Conservation (phyloP, 768 basidiomycete species). For the Phylloporus rhodoxanthus region DNA sequence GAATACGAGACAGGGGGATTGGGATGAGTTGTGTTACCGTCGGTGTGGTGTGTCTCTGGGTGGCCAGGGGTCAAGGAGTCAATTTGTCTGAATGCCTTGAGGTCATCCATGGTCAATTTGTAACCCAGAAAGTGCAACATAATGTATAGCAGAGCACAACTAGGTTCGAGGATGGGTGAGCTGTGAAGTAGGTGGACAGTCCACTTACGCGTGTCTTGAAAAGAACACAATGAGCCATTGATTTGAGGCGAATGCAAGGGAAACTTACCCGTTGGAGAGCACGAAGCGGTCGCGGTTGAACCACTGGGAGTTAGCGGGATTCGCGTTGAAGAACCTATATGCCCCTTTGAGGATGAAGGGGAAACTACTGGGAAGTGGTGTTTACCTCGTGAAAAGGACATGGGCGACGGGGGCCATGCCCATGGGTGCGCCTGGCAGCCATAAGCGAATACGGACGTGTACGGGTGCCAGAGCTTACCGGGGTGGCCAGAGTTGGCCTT, state of each 20-base stretch:
- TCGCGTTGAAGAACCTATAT: slow-evolving; percentile 75
- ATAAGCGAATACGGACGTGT: slow-evolving; percentile 5
- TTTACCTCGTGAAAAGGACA: slow-evolving; percentile 69
- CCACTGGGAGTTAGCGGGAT: slow-evolving; percentile 88
- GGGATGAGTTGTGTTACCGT: slow-evolving; percentile 35
- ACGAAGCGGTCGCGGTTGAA: slow-evolving; percentile 97
- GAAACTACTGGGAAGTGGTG: not conserved
- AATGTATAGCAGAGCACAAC: slow-evolving; percentile 91
- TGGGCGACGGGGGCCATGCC: slow-evolving; percentile 85
- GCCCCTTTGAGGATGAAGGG: not conserved
- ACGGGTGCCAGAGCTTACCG: slow-evolving; percentile 38
- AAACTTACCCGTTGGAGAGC: slow-evolving; percentile 82
- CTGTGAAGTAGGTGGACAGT: not conserved
- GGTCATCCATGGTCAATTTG: slow-evolving; percentile 86
- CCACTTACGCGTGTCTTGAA: slow-evolving; percentile 65
- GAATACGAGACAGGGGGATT: slow-evolving; percentile 2
- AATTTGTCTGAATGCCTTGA: slow-evolving; percentile 89
- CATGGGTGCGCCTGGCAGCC: slow-evolving; percentile 75
- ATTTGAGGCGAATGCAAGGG: not conserved
- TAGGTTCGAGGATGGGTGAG: slow-evolving; percentile 27
- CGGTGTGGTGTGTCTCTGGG: slow-evolving; percentile 72
- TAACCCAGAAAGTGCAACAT: slow-evolving; percentile 89
- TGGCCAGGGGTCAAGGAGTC: slow-evolving; percentile 90
- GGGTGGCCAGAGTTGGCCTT: slow-evolving; percentile 95
- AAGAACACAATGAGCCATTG: slow-evolving; percentile 9